phyloP scores from a whole-genome alignment of 2,329 filamentous ascomycete genomes.

The Cytospora mali region DNA sequence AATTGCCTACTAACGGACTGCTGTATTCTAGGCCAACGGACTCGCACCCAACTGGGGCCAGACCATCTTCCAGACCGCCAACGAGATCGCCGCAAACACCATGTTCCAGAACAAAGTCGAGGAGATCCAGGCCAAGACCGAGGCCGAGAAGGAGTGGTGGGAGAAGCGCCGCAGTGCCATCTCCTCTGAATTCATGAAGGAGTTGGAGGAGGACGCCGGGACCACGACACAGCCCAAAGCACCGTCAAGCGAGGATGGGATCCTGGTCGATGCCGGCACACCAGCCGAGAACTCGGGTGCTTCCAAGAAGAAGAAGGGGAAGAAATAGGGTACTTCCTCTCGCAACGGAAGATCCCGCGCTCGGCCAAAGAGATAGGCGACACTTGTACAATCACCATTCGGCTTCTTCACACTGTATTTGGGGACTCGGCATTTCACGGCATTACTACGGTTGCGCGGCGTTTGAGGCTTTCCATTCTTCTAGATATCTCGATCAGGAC shows the following conservation, averaged over 20 bases:
- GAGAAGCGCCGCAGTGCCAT: conserved; percentile 77
- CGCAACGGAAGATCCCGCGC: conserved; percentile 9
- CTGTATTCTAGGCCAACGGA: conserved; percentile 75
- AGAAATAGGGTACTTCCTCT: conserved; percentile 50
- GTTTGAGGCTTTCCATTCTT: conserved; percentile 20
- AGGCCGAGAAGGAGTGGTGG: conserved; percentile 88
- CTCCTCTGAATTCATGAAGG: conserved; percentile 78
- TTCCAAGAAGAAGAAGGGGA: conserved; percentile 65
- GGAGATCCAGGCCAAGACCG: conserved; percentile 71
- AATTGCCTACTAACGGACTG: neutral
- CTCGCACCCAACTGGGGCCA: conserved; percentile 89
- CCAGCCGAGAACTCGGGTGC: conserved; percentile 42
- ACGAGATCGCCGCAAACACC: conserved; percentile 89
- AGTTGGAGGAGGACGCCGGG: conserved; percentile 70
- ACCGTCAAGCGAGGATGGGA: conserved; percentile 68
- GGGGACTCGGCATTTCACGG: conserved; percentile 22
- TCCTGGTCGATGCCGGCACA: conserved; percentile 69
- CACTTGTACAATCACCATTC: conserved; percentile 22
- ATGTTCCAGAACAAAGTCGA: conserved; percentile 73
- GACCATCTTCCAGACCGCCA: conserved; percentile 94
- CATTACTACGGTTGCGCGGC: conserved; percentile 28
- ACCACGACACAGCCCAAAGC: conserved; percentile 43
- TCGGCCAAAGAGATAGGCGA: conserved; percentile 12
- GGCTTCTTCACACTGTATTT: neutral
- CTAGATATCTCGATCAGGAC: conserved; percentile 12